Evolutionary conservation across 257 asterid species (phyloP), one percentile per base, ranked within the genome.

Genomic region (Capsicum baccatum): DNA sequence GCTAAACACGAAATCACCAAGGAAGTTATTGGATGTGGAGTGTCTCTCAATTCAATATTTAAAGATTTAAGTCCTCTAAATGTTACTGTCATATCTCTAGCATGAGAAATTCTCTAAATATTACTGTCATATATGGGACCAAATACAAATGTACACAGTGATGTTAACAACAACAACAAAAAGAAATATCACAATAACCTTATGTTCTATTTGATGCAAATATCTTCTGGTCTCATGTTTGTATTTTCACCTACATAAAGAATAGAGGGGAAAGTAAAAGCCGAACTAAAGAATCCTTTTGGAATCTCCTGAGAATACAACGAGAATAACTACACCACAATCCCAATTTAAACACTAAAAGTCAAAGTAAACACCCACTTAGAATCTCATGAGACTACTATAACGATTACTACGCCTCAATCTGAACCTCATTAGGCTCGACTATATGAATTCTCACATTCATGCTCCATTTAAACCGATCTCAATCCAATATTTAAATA

Each of bases 281-380:
- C 52, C 16, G 13, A 68, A 37, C 21, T 37, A 68, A 68, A 68
- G 1, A 14, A 37, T 1, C 39, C 79, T 2, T n/a, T 21, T 21
- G 11, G 80, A 74, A 21, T 74, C 62, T 74, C 62, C n/a, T 74
- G 37, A 73, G 80, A 21, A 74, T 12, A 50, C 39, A 63, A 9
- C 8, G 10, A 0, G 26, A 26, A 26, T 26, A 26, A 26, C 26
- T 26, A 26, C 2, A 1, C 2, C 33, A 1, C 33, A 1, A 26
- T 26, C 33, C 33, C 33, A 26, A 26, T 26, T 26, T 1, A 26
- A 26, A 48, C n/a, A 44, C 17, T 47, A 71, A 10, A 71, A 17
- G 67, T 21, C 17, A 7, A 68, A 37, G 52, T 39, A 68, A 68
- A 68, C 3, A 7, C 58, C 39, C 79, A 0, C n/a, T 26, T 50